A percentile compares a stretch with the other conserved stretches of the same genome.
Evolutionary conservation across 2,329 filamentous ascomycete species (phyloP).

Genomic region (Peltaster fructicola): DNA sequence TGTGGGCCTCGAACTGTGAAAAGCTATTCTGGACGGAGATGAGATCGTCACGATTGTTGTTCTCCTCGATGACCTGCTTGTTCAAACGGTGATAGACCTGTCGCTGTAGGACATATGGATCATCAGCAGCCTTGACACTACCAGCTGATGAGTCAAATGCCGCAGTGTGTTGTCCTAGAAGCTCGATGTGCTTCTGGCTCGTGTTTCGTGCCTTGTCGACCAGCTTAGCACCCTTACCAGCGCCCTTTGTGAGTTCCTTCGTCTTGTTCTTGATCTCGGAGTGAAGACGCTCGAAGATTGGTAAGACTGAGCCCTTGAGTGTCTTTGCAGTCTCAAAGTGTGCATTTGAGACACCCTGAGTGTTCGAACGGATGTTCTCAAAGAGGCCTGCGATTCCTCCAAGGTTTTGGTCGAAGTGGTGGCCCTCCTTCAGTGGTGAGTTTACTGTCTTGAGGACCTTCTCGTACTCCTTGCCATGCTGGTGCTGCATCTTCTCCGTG

Average conservation of each 20-base stretch:
- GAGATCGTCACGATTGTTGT: constrained; percentile 85
- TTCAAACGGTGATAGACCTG: constrained; percentile 68
- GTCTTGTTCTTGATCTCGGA: constrained; percentile 92
- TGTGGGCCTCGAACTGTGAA: constrained; percentile 67
- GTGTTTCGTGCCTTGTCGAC: constrained; percentile 73
- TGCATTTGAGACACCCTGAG: constrained; percentile 74
- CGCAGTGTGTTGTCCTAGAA: constrained; percentile 73
- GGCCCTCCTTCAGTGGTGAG: constrained; percentile 68
- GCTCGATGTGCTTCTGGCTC: constrained; percentile 92
- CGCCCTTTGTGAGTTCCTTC: constrained; percentile 72
- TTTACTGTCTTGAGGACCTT: constrained; percentile 85
- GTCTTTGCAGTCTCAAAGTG: constrained; percentile 84
- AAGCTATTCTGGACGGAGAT: constrained; percentile 86
- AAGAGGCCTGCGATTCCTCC: constrained; percentile 80
- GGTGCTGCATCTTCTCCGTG: constrained; percentile 71
- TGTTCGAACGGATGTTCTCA: constrained; percentile 85
- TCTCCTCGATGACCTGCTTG: constrained; percentile 87
- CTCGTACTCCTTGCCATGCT: constrained; percentile 86
- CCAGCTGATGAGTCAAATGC: constrained; percentile 59
- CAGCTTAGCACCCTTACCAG: constrained; percentile 69
- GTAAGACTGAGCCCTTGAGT: constrained; percentile 69
- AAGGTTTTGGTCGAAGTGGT: constrained; percentile 84
- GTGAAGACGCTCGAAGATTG: constrained; percentile 77
- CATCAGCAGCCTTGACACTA: constrained; percentile 52
- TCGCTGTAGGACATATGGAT: constrained; percentile 76